Conservation (phyloP, 2,329 filamentous ascomycete species). For the Cadophora malorum region DNA sequence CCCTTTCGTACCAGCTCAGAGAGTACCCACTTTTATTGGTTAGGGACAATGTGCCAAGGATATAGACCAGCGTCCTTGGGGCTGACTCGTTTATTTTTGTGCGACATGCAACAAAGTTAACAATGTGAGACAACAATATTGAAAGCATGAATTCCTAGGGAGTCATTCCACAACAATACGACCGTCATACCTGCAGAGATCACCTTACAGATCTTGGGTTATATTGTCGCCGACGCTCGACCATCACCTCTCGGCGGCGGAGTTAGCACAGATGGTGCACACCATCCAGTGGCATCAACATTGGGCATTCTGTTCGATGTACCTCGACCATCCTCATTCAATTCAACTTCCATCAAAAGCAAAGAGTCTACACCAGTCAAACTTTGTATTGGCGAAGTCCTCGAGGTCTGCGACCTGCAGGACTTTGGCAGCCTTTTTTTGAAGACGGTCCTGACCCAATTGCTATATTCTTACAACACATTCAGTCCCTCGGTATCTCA, state of each 20-base stretch:
- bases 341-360: slow-evolving; percentile 22
- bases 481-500: slow-evolving; percentile 30
- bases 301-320: background rate
- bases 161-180: slow-evolving; percentile 17
- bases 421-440: slow-evolving; percentile 30
- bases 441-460: slow-evolving; percentile 27
- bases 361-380: slow-evolving; percentile 25
- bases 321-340: slow-evolving; percentile 21
- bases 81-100: no score
- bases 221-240: slow-evolving; percentile 23
- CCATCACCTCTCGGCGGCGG: no score
- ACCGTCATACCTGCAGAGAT: slow-evolving; percentile 29
- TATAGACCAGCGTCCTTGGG: no score
- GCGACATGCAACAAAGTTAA: no score
- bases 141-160: no score
- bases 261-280: no score
- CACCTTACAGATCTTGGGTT: slow-evolving; percentile 29
- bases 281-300: no score
- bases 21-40: no score
- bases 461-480: slow-evolving; percentile 22
- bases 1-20: no score
- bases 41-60: no score
- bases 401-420: slow-evolving; percentile 28
- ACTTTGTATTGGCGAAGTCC: slow-evolving; percentile 28
- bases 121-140: no score